Evolutionary conservation across 2,329 filamentous ascomycete genomes (phyloP), one percentile per base, ranked within the genome.

Genomic region (Arthrobotrys sphaeroides): DNA sequence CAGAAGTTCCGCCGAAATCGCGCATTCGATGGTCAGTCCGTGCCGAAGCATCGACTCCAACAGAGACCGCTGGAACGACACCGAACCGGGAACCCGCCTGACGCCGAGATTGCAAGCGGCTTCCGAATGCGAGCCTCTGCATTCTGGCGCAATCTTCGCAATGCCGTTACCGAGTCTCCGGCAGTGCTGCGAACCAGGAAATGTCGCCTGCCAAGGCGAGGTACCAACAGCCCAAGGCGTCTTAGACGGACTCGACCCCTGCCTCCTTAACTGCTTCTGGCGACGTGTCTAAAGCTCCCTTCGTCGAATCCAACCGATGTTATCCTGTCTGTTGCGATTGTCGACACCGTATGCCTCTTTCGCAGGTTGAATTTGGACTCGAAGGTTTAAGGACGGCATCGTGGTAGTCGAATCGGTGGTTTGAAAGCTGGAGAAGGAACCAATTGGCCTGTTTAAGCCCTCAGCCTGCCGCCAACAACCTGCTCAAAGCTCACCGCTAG

Each of bases 271-370:
- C 53, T 72, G 38, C 67, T 66, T 73, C 69, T 66, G 69, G 69
- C 69, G 69, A 73, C 69, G 69, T 73, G 69, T 73, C 69, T 66
- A 66, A 55, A 55, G 43, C 61, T 51, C 26, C 16, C 51, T 55
- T 55, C 22, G 26, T 62, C 38, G 31, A 49, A 47, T 42, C 60
- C 43, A 49, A 36, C 43, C 55, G 55, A 64, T 36, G 43, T 22
- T 28, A 36, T 26, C 43, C 13, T 40, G 26, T 10, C n/a, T 28
- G 18, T 40, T 31, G 18, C 16, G 18, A 43, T n/a, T 28, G 20
- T 53, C 45, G 47, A 31, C 61, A 43, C 38, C 45, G 47, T 62
- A 16, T 49, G 7, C 28, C 42, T 28, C n/a, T 55, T 18, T 40
- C 24, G 28, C 28, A 26, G 16, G 51, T 38, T 18, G 9, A n/a